These are phyloP conservation scores for Fusarium dlaminii DNA, from an alignment of 2,329 filamentous ascomycete species.

Conservation along the genomic window DNA sequence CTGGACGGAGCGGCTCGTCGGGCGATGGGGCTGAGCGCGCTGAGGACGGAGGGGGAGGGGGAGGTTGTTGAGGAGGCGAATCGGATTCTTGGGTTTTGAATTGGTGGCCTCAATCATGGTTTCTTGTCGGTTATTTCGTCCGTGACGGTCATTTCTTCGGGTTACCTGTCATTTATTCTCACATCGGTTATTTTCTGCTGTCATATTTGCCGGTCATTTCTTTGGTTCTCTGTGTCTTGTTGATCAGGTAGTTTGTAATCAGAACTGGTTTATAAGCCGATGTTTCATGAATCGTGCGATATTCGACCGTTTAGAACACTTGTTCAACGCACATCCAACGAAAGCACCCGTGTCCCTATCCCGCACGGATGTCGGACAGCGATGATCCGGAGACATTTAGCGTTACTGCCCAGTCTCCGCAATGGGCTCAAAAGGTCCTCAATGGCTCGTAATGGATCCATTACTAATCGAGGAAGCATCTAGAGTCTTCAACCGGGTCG, in stretches of 20 bases:
- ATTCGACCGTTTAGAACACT: not conserved
- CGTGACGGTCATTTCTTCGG: not conserved
- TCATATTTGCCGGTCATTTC: not conserved
- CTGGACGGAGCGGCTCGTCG: constrained; percentile 50
- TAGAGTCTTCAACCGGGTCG: constrained; percentile 10
- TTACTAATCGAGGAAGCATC: constrained; percentile 36
- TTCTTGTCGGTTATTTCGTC: not conserved
- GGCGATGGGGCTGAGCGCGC: constrained; percentile 52
- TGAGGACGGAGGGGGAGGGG: constrained; percentile 30
- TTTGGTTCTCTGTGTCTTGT: not conserved
- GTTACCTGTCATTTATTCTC: not conserved
- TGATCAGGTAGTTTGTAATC: not conserved
- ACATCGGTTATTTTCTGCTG: no score
- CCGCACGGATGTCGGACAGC: not conserved
- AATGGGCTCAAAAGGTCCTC: not conserved
- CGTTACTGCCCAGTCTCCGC: not conserved
- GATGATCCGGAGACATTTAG: not conserved
- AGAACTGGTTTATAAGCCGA: constrained; percentile 10
- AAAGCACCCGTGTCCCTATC: not conserved
- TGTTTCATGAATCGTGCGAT: not conserved
- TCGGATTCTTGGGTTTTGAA: constrained; percentile 53
- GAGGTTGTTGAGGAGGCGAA: constrained; percentile 55
- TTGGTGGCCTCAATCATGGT: not conserved
- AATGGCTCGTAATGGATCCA: not conserved
- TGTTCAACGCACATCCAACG: not conserved